Base-by-base conservation (phyloP, 495 filamentous ascomycete genomes). In the Thermothielavioides terrestris region DNA sequence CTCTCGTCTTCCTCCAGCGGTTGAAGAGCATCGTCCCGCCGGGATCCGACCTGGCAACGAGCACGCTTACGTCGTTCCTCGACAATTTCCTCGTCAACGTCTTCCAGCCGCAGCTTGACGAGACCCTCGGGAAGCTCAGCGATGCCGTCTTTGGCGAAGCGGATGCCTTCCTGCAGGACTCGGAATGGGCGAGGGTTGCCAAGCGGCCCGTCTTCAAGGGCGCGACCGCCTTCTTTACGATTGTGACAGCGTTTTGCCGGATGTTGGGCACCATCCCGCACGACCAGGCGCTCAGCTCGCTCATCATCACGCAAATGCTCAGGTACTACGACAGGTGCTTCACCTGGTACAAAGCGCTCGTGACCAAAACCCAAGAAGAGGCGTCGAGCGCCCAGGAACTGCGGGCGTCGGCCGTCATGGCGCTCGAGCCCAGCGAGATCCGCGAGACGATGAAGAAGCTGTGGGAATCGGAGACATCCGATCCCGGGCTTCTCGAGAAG, bases 41-140 rank as follows among this genome's bases (percentile, higher is more conserved):
- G 14, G 82, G 77, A 15, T 79, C 89, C 0, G 90, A 94, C 54
- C 85, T 97, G 56, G 83, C 84, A 6, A 84, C 85, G 51, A 87
- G 82, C 63, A 94, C 88, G 1, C 65, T 97, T 42, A 96, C 92
- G 1, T 90, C 88, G 20, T 99, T 99, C 69, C 78, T 99, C 10
- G 92, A 99, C 63, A 94, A 99, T 63, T 97, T 97, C 67, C 79
- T 99, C 46, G 83, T 97, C 65, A 97, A 97, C 58, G 90, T 97
- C 30, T 99, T 99, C 71, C 85, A 91, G 48, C 92, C 92, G 17
- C 94, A 96, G 59, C 70, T 99, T 12, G 92, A 99, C 45, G 92
- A 99, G 60, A 95, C 94, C 0, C 79, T 99, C 6, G 81, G 83
- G 11, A 94, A 99, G 61, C 73, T 95, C 25, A 88, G 87, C 64